Base-by-base conservation (phyloP, 345 rosid genomes). In the Streptanthus diversifolius region DNA sequence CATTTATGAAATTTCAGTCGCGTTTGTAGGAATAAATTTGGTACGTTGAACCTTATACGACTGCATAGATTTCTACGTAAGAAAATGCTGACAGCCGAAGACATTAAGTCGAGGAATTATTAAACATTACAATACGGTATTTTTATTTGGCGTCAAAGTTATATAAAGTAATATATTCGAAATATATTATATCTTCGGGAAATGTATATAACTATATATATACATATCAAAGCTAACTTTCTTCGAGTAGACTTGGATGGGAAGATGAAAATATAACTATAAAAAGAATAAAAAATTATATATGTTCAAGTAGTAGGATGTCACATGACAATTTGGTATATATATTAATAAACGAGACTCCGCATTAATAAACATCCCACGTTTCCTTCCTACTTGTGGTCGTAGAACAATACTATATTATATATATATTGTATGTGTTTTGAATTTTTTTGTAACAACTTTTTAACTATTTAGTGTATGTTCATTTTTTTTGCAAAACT, bases 1-100 rank as follows among this genome's bases (percentile, higher is more conserved):
- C 13, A 48, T 60, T 60, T 60, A 60, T 48, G 41, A 36, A 59
- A 49, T 37, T 18, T 9, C 7, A 27, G 53, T 51, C n/a, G 21
- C 37, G 48, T 33, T 44, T 25, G 65, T 55, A 24, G 45, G 40
- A 41, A 64, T 45, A 56, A 54, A 25, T 52, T 44, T 43, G 71
- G 65, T 65, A 45, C 66, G 12, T 65, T 73, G 77, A 73, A 73
- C 66, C 71, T 72, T 52, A 40, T 32, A 72, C 62, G 40, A 63
- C 35, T 72, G 22, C 55, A 63, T 37, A 56, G 48, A 17, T 45
- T 55, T 29, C 33, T 39, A 71, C 69, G 69, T 71, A 49, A 37
- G 43, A 71, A 19, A 62, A 51, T 35, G 75, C 21, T 36, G 67
- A 48, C 67, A 70, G 58, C 74, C 19, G 19, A 59, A 59, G 48